A percentile compares a stretch with the other conserved stretches of the same genome.
Conservation (phyloP, 768 basidiomycete genomes). For the Mycena crocata region DNA sequence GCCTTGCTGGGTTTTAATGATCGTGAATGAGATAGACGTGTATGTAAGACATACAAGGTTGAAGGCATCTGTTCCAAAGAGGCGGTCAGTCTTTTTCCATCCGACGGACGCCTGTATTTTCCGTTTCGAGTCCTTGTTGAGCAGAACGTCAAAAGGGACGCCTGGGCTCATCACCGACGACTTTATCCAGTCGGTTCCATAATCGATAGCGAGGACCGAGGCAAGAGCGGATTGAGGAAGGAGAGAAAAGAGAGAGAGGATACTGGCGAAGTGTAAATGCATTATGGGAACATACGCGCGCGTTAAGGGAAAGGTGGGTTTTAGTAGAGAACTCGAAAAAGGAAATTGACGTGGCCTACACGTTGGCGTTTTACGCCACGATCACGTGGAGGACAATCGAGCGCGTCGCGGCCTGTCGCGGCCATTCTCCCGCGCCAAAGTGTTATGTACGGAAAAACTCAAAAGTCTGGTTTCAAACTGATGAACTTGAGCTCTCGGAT, state of each 20-base stretch:
- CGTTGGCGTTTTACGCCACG: too few species aligned
- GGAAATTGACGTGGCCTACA: too few species aligned
- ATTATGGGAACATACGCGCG: constrained; percentile 23
- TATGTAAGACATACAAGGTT: constrained; percentile 73
- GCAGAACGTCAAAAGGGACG: constrained; percentile 92
- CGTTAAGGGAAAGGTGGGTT: neutral
- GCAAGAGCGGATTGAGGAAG: constrained; percentile 64
- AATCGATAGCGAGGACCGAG: constrained; percentile 95
- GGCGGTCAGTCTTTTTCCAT: constrained; percentile 91
- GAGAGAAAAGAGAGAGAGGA: constrained; percentile 52
- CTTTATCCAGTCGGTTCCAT: constrained; percentile 98
- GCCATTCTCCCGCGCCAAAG: too few species aligned
- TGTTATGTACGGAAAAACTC: too few species aligned
- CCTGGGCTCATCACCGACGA: constrained; percentile 96
- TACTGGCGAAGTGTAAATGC: constrained; percentile 49
- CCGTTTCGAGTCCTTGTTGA: constrained; percentile 97
- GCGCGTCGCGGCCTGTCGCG: too few species aligned
- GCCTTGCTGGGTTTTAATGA: constrained; percentile 63
- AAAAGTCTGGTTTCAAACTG: too few species aligned
- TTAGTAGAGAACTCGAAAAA: too few species aligned
- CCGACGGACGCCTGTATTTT: constrained; percentile 92
- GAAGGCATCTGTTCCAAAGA: constrained; percentile 91
- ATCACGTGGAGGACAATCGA: too few species aligned
- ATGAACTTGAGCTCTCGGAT: too few species aligned
- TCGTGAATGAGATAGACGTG: neutral